Evolutionary conservation across 1,284 basidiomycete species (phyloP).

Genomic region (Heterobasidion irregulare): DNA sequence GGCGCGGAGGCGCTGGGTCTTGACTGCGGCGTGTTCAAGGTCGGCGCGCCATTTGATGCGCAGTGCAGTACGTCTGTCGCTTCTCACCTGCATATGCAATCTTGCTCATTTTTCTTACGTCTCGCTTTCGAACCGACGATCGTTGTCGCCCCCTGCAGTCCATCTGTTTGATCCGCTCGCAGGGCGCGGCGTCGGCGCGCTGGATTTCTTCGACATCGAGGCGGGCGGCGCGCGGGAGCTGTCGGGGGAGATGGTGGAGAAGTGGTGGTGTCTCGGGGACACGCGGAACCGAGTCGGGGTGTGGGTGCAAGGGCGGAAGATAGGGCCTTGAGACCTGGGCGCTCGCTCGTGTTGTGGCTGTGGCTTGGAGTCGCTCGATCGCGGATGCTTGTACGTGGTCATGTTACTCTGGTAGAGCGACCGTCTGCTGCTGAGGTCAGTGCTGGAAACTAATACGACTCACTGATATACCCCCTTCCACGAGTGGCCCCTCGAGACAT

Average conservation of each 20-base stretch:
- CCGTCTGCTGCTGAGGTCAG: no score
- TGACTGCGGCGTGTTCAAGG: conserved; percentile 45
- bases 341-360: not conserved
- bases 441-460: no score
- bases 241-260: conserved; percentile 59
- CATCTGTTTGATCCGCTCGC: conserved; percentile 31
- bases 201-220: conserved; percentile 62
- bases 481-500: no score
- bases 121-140: no score
- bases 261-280: conserved; percentile 84
- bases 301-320: conserved; percentile 62
- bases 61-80: conserved; percentile 55
- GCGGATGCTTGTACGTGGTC: no score
- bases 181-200: conserved; percentile 41
- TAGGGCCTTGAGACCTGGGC: not conserved
- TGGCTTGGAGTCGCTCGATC: no score
- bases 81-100: not conserved
- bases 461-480: no score
- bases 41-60: conserved; percentile 74
- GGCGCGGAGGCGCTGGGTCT: conserved; percentile 64
- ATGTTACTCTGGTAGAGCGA: no score
- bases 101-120: not conserved
- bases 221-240: conserved; percentile 17
- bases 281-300: conserved; percentile 51
- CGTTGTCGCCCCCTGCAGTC: conserved; percentile 29